phyloP scores from a whole-genome alignment of 2,329 filamentous ascomycete species.

The Boeremia exigua region DNA sequence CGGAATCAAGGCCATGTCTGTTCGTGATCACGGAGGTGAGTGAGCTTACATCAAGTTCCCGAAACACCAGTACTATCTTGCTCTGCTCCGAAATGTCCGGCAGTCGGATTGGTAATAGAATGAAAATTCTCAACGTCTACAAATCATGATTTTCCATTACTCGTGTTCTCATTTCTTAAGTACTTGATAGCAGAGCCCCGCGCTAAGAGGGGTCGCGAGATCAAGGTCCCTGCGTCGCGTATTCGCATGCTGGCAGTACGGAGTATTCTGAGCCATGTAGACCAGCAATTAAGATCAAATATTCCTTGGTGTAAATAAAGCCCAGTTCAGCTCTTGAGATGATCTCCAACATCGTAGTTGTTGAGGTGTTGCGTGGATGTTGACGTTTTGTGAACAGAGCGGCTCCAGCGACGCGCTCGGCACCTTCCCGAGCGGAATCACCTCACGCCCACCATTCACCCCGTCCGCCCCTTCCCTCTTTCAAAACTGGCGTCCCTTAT shows the following conservation, averaged over 20 bases:
- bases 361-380: not conserved
- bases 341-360: too few relatives aligned
- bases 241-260: not conserved
- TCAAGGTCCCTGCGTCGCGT: conserved; percentile 10
- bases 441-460: conserved; percentile 12
- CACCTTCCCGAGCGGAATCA: conserved; percentile 7
- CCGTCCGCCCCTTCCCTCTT: conserved; percentile 14
- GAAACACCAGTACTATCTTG: not conserved
- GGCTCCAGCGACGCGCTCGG: conserved; percentile 10
- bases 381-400: conserved; percentile 7
- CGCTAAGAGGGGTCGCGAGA: conserved; percentile 13
- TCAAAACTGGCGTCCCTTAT: conserved; percentile 43
- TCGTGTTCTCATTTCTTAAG: conserved; percentile 11
- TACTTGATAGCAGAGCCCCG: conserved; percentile 16
- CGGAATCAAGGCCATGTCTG: not conserved
- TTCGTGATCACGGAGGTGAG: not conserved
- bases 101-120: not conserved
- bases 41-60: not conserved
- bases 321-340: not conserved
- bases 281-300: not conserved
- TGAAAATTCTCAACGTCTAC: not conserved
- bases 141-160: conserved; percentile 1
- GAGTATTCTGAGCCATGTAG: not conserved
- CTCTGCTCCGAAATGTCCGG: not conserved
- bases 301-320: not conserved